phyloP scores from a whole-genome alignment of 176 grass and related monocot genomes.

The Ananas comosus region DNA sequence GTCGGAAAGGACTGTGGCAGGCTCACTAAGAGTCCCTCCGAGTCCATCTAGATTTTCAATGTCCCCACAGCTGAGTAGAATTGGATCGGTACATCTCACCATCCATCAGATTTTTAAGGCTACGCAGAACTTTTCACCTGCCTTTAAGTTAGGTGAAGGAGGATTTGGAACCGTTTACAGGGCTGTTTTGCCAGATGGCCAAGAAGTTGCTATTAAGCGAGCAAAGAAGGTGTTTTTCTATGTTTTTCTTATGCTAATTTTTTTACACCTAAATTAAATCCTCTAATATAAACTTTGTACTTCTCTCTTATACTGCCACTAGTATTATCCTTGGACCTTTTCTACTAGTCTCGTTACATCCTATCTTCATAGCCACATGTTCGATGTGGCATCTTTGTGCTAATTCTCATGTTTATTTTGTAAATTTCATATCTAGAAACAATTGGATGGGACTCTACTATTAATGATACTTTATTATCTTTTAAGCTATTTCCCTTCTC shows the following conservation, averaged over 20 bases:
- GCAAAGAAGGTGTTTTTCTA: slow-evolving; percentile 80
- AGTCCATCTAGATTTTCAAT: slow-evolving; percentile 93
- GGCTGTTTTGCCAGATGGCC: slow-evolving; percentile 63
- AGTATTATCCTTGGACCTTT: too few relatives aligned
- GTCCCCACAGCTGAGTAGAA: slow-evolving; percentile 60
- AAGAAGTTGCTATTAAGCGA: slow-evolving; percentile 78
- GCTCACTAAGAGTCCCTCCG: slow-evolving; percentile 74
- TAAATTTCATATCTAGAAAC: neutral
- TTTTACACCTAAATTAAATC: too few relatives aligned
- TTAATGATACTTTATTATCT: neutral
- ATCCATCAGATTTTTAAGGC: slow-evolving; percentile 78
- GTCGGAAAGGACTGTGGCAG: slow-evolving; percentile 69
- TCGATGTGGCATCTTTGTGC: too few relatives aligned
- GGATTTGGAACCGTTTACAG: slow-evolving; percentile 94
- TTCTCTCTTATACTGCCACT: too few relatives aligned
- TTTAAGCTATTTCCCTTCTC: neutral
- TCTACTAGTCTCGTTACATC: too few relatives aligned
- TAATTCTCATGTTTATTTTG: too few relatives aligned
- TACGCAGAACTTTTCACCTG: slow-evolving; percentile 79
- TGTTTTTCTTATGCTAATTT: slow-evolving; percentile 4
- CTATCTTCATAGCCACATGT: too few relatives aligned
- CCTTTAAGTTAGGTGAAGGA: slow-evolving; percentile 83
- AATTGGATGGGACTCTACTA: neutral
- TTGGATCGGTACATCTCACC: slow-evolving; percentile 57
- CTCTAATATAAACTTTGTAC: too few relatives aligned